A percentile compares a stretch with the other conserved stretches of the same genome.
These are phyloP conservation scores for Tillandsia fasciculata DNA, from an alignment of 176 grass and related monocot genomes.

Conservation along the genomic window DNA sequence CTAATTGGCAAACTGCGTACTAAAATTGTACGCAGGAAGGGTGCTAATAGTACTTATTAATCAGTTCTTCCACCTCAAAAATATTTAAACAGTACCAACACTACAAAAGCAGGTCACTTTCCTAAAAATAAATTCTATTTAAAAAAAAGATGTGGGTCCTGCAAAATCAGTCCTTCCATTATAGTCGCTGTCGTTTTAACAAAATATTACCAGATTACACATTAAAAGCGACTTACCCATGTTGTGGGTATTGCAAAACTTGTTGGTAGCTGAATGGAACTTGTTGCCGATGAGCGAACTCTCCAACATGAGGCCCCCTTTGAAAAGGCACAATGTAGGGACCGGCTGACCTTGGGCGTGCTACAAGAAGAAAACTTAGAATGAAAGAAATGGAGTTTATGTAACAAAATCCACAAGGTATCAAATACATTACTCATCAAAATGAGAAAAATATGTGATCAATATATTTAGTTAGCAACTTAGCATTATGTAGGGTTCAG, in stretches of 20 bases:
- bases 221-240: slow-evolving; percentile 43
- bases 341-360: slow-evolving; percentile 61
- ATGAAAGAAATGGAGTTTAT: not conserved
- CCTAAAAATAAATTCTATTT: too few relatives aligned
- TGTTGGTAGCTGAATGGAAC: slow-evolving; percentile 67
- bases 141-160: too few relatives aligned
- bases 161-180: too few relatives aligned
- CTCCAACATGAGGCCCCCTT: slow-evolving; percentile 55
- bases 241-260: slow-evolving; percentile 52
- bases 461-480: not conserved
- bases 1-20: too few relatives aligned
- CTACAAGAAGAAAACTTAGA: slow-evolving; percentile 29
- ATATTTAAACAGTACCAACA: too few relatives aligned
- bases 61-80: too few relatives aligned
- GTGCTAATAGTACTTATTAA: not conserved
- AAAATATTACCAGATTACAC: not conserved
- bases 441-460: not conserved
- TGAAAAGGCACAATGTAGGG: slow-evolving; percentile 55
- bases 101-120: too few relatives aligned
- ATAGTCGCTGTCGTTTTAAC: not conserved
- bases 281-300: slow-evolving; percentile 47
- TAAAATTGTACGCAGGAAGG: not conserved
- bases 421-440: not conserved
- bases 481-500: too few relatives aligned
- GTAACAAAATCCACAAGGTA: not conserved